Conservation (phyloP, 2,329 filamentous ascomycete species). For the Fusarium robinianum region DNA sequence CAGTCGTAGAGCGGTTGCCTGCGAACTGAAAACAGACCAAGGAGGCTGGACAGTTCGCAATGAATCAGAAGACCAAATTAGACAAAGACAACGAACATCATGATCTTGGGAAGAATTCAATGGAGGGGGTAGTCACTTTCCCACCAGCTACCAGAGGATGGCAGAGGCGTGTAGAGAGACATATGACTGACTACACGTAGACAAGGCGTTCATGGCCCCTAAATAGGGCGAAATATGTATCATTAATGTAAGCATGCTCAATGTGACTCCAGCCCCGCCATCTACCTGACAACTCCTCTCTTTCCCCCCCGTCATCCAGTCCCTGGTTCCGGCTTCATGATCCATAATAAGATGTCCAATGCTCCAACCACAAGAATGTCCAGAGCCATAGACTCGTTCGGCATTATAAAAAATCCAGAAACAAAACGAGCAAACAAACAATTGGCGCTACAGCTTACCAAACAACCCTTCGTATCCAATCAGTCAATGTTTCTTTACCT, state of each 20-base stretch:
- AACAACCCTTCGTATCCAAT: not conserved
- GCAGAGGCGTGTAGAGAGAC: conserved; percentile 20
- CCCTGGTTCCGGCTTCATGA: not conserved
- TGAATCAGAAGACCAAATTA: conserved; percentile 27
- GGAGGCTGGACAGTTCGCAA: conserved; percentile 18
- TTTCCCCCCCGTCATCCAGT: not conserved
- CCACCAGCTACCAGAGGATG: conserved; percentile 7
- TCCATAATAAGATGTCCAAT: conserved; percentile 1
- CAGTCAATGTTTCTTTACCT: not conserved
- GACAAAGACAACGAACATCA: conserved; percentile 24
- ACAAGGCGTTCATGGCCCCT: conserved; percentile 10
- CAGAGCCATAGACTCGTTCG: conserved; percentile 1
- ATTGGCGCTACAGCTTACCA: too few relatives aligned
- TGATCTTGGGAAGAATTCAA: conserved; percentile 15
- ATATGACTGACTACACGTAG: too few relatives aligned
- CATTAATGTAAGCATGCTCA: conserved; percentile 37
- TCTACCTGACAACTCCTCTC: conserved; percentile 6
- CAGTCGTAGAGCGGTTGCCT: conserved; percentile 82
- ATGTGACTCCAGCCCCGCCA: conserved; percentile 19
- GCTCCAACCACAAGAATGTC: too few relatives aligned
- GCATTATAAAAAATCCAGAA: not conserved
- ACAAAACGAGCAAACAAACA: too few relatives aligned
- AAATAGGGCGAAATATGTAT: conserved; percentile 32
- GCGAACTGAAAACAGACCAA: conserved; percentile 61
- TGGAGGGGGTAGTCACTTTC: conserved; percentile 2